phyloP scores from a whole-genome alignment of 768 basidiomycete species.

The Phlegmacium glaucopus region DNA sequence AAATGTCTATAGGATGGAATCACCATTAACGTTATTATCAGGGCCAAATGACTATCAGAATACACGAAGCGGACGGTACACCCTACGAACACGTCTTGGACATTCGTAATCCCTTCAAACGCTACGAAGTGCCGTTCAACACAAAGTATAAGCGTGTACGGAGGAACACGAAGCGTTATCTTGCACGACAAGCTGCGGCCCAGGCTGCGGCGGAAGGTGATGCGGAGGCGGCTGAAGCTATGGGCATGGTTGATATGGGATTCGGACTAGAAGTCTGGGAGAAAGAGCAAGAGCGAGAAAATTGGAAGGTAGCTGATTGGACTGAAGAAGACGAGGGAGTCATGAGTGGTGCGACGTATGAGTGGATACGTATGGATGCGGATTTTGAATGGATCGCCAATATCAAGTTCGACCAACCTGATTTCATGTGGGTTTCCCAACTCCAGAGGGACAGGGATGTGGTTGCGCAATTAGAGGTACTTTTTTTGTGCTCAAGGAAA shows the following conservation, averaged over 20 bases:
- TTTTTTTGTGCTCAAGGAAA: background rate
- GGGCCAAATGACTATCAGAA: slow-evolving; percentile 98
- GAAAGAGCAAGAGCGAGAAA: slow-evolving; percentile 86
- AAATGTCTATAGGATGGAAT: background rate
- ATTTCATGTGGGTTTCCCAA: slow-evolving; percentile 99
- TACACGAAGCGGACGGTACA: slow-evolving; percentile 98
- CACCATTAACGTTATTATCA: slow-evolving; percentile 24
- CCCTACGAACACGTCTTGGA: slow-evolving; percentile 98
- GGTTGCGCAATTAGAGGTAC: slow-evolving; percentile 92
- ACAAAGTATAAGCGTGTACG: slow-evolving; percentile 98
- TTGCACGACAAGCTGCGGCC: slow-evolving; percentile 88
- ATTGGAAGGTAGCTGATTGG: slow-evolving; percentile 98
- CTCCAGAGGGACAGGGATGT: slow-evolving; percentile 95
- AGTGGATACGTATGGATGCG: slow-evolving; percentile 99
- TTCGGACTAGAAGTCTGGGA: slow-evolving; percentile 96
- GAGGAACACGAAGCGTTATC: slow-evolving; percentile 92
- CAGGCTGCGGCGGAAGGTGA: slow-evolving; percentile 93
- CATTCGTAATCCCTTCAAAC: slow-evolving; percentile 81
- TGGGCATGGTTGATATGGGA: slow-evolving; percentile 91
- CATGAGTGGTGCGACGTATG: slow-evolving; percentile 96
- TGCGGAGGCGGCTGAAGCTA: slow-evolving; percentile 87
- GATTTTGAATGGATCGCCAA: slow-evolving; percentile 99
- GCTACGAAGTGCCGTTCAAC: slow-evolving; percentile 98
- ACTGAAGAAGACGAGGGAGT: slow-evolving; percentile 91
- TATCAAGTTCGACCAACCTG: slow-evolving; percentile 90